Evolutionary conservation across 805 yeast genomes (phyloP), one percentile per base, ranked within the genome.

Genomic region (Saccharomycopsis selenospora): DNA sequence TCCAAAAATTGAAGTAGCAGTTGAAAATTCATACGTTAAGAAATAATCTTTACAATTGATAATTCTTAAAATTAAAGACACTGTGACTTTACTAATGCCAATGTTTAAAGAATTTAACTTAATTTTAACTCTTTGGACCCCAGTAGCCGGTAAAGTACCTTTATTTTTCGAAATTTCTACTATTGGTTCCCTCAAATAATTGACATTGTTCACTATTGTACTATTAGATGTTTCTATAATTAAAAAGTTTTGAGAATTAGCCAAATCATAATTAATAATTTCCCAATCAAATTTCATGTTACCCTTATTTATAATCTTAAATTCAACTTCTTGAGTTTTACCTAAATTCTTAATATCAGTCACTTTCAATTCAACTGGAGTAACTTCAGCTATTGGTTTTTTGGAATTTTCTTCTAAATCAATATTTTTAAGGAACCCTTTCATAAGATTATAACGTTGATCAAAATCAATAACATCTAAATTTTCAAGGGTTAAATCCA

Each of bases 401-500:
- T 67, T 59, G 3, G 66, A 59, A 42, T 76, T 76, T 51, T 72
- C 75, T 5, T 71, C 62, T 18, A 63, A 64, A 33, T 79, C 76
- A 30, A 72, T 56, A 29, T 64, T 62, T 53, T 65, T 65, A 30
- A 71, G 60, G 43, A 75, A 68, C 3, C 62, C 54, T 10, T 65
- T 61, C 26, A 69, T 67, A 8, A 72, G 55, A 7, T 51, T 52
- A 7, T 63, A 61, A 11, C 76, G 62, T 41, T 58, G 60, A 4
- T 56, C 63, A 13, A 58, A 58, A 57, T 79, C 69, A 7, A 75
- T 61, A 2, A 71, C 48, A 10, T 64, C 61, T 1, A 66, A 56
- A 71, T 40, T 5, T 53, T 54, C 41, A 63, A 70, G 14, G 64
- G 68, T 2, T 73, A 61, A 11, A 60, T 58, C 2, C 30, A 53